A percentile compares a stretch with the other conserved stretches of the same genome.
These are phyloP conservation scores for Ulmus americana DNA, from an alignment of 331 rosid genomes.

Conservation along the genomic window DNA sequence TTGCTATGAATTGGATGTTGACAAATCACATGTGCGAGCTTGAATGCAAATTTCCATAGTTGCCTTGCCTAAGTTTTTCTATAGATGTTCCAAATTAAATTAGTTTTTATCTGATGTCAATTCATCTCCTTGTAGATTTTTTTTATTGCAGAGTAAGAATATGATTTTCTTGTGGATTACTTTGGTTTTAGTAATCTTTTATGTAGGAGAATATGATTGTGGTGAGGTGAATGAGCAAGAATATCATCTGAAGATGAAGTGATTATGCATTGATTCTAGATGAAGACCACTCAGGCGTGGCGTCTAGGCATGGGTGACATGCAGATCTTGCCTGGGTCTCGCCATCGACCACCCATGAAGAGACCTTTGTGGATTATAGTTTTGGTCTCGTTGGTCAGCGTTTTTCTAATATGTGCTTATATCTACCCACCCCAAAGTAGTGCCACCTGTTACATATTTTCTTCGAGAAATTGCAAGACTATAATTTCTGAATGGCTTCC, in stretches of 20 bases:
- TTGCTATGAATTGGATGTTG: too few relatives aligned
- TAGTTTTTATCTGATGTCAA: constrained; percentile 1
- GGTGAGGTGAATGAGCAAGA: constrained; percentile 21
- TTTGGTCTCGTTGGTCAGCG: constrained; percentile 69
- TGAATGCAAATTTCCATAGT: background rate
- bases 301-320: constrained; percentile 66
- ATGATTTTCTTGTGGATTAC: too few relatives aligned
- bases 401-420: constrained; percentile 72
- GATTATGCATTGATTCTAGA: constrained; percentile 41
- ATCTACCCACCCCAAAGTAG: constrained; percentile 72
- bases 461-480: constrained; percentile 68
- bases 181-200: background rate
- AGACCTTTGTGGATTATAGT: constrained; percentile 86
- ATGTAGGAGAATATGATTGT: background rate
- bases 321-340: constrained; percentile 68
- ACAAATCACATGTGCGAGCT: background rate
- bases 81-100: background rate
- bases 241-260: constrained; percentile 27
- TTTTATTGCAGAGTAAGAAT: constrained; percentile 33
- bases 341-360: constrained; percentile 75
- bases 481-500: constrained; percentile 77
- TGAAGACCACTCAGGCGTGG: constrained; percentile 71
- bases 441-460: constrained; percentile 72
- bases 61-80: background rate
- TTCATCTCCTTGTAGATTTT: constrained; percentile 1